phyloP scores from a whole-genome alignment of 345 rosid species.

The Aquilaria yunnanensis region DNA sequence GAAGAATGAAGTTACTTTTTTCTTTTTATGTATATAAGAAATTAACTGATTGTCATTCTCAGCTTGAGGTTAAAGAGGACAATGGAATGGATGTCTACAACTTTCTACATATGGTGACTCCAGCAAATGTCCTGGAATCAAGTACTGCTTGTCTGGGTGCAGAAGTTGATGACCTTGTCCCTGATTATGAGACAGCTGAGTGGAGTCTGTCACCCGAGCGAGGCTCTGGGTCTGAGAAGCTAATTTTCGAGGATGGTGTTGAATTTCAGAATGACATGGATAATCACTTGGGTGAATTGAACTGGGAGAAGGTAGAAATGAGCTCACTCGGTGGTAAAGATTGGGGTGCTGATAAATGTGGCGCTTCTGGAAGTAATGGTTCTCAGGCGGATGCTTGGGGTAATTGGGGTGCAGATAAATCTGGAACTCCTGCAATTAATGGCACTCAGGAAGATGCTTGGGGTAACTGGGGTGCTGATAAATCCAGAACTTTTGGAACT shows the following conservation, averaged over 20 bases:
- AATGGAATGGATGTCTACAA: slow-evolving; percentile 50
- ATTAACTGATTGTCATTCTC: slow-evolving; percentile 17
- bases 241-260: slow-evolving; percentile 56
- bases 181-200: slow-evolving; percentile 47
- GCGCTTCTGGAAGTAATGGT: neutral
- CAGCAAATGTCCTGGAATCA: slow-evolving; percentile 22
- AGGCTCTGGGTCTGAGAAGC: slow-evolving; percentile 42
- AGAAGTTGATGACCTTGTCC: slow-evolving; percentile 54
- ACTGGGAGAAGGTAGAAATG: slow-evolving; percentile 40
- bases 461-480: slow-evolving; percentile 21
- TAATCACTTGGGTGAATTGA: slow-evolving; percentile 22
- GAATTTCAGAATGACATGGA: slow-evolving; percentile 30
- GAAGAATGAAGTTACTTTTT: too few species aligned
- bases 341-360: slow-evolving; percentile 20
- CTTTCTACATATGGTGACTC: slow-evolving; percentile 69
- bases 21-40: too few species aligned
- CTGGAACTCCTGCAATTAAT: slow-evolving; percentile 15
- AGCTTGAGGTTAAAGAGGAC: slow-evolving; percentile 44
- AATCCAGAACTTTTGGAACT: neutral
- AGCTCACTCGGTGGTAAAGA: slow-evolving; percentile 23
- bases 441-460: slow-evolving; percentile 5
- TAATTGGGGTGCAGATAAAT: slow-evolving; percentile 19
- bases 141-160: slow-evolving; percentile 64
- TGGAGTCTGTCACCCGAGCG: slow-evolving; percentile 74
- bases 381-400: slow-evolving; percentile 16